Evolutionary conservation across 768 basidiomycete genomes (phyloP).

Genomic region (Imleria badia): DNA sequence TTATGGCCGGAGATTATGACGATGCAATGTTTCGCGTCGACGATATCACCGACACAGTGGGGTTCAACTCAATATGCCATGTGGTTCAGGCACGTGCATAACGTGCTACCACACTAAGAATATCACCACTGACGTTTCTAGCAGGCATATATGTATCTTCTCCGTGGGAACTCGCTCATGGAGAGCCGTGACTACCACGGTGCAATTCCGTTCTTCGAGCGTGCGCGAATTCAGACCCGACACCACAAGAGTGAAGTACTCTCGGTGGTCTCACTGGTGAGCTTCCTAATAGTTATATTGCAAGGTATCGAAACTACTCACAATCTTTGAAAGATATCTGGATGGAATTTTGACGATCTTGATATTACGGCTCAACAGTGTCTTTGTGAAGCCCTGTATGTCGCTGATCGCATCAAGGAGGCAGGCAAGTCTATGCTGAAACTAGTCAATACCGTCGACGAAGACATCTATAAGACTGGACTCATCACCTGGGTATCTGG

Average conservation of each 20-base stretch:
- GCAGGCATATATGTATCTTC: background rate
- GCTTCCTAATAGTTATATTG: too few species aligned
- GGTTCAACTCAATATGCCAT: background rate
- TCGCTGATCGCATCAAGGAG: background rate
- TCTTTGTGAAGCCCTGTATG: background rate
- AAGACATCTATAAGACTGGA: background rate
- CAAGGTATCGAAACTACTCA: too few species aligned
- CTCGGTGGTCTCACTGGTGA: background rate
- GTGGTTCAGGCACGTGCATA: background rate
- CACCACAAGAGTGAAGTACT: rapidly evolving
- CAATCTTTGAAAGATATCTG: background rate
- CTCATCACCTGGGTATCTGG: background rate
- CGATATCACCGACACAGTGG: background rate
- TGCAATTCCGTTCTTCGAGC: background rate
- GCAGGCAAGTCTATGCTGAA: background rate
- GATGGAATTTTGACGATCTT: background rate
- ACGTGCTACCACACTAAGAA: background rate
- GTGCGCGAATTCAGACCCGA: background rate
- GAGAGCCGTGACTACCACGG: background rate
- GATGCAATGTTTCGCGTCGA: background rate
- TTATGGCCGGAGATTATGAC: background rate
- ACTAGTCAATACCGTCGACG: background rate
- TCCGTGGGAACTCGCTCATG: background rate
- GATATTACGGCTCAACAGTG: background rate
- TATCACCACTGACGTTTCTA: background rate